Conservation (phyloP, 441 rosid species). For the Rhodomyrtus psidioides region DNA sequence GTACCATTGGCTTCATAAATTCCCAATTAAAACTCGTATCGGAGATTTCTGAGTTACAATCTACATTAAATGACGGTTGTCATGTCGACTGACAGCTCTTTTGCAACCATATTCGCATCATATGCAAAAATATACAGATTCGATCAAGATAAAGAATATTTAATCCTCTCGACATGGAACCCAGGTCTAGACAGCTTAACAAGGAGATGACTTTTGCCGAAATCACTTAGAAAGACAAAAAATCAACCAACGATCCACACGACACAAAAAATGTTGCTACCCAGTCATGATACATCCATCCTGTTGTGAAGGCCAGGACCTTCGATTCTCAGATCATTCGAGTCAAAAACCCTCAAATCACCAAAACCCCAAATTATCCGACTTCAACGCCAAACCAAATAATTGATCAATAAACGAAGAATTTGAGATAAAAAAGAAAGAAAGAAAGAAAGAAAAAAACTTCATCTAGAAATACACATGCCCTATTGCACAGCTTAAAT, state of each 20-base stretch:
- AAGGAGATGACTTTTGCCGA: background rate
- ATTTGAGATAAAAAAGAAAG: too few relatives aligned
- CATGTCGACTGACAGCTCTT: background rate
- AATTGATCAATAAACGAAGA: background rate
- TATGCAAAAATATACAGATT: background rate
- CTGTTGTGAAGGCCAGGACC: background rate
- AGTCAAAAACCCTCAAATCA: background rate
- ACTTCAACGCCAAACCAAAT: background rate
- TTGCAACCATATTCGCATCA: background rate
- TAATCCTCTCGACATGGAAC: background rate
- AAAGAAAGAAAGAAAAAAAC: fast-evolving
- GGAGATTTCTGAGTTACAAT: background rate
- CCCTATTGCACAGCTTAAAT: background rate
- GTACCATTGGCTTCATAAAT: background rate
- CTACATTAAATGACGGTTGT: background rate
- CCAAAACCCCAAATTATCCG: background rate
- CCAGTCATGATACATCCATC: background rate
- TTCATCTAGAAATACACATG: background rate
- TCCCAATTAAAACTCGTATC: background rate
- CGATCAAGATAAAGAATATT: background rate
- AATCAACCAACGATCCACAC: background rate
- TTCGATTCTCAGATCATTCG: background rate
- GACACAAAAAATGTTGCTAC: background rate
- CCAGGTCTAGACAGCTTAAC: background rate
- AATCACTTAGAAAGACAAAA: background rate